Conservation (phyloP, 1,284 basidiomycete species). For the Cutaneotrichosporon sp. region DNA sequence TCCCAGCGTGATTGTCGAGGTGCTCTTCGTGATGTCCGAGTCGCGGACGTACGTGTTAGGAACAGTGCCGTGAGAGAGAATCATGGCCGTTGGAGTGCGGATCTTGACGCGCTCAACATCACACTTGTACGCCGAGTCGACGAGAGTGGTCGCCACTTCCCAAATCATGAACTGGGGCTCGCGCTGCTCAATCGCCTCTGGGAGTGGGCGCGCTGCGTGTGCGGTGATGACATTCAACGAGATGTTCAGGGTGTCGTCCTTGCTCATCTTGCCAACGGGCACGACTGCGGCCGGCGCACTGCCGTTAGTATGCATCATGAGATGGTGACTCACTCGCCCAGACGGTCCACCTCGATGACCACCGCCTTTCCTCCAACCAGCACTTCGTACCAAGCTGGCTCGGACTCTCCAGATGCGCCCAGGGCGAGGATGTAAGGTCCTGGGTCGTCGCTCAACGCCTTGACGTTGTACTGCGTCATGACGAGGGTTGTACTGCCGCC, state of each 20-base stretch:
- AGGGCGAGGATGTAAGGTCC: conserved; percentile 71
- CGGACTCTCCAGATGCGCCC: conserved; percentile 62
- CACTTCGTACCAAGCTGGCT: conserved; percentile 75
- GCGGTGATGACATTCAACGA: conserved; percentile 73
- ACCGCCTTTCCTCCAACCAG: conserved; percentile 60
- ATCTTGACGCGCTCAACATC: conserved; percentile 79
- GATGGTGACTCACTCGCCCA: conserved; percentile 27
- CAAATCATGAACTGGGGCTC: conserved; percentile 82
- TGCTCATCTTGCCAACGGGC: conserved; percentile 44
- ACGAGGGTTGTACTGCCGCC: conserved; percentile 80
- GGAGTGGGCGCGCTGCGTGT: conserved; percentile 73
- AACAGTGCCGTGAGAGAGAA: conserved; percentile 65
- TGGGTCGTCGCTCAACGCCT: conserved; percentile 64
- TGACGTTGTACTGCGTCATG: conserved; percentile 81
- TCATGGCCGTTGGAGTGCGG: conserved; percentile 69
- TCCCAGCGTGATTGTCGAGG: conserved; percentile 80
- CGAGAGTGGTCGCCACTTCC: conserved; percentile 62
- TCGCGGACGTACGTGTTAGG: conserved; percentile 47
- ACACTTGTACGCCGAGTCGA: conserved; percentile 81
- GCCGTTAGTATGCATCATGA: neutral
- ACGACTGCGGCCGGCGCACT: conserved; percentile 42
- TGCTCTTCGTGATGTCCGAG: conserved; percentile 63
- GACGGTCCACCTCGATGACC: conserved; percentile 32
- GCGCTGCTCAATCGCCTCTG: conserved; percentile 67
- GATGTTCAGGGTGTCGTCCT: conserved; percentile 66